Evolutionary conservation across 345 rosid genomes (phyloP), one percentile per base, ranked within the genome.

Genomic region (Clausena lansium): DNA sequence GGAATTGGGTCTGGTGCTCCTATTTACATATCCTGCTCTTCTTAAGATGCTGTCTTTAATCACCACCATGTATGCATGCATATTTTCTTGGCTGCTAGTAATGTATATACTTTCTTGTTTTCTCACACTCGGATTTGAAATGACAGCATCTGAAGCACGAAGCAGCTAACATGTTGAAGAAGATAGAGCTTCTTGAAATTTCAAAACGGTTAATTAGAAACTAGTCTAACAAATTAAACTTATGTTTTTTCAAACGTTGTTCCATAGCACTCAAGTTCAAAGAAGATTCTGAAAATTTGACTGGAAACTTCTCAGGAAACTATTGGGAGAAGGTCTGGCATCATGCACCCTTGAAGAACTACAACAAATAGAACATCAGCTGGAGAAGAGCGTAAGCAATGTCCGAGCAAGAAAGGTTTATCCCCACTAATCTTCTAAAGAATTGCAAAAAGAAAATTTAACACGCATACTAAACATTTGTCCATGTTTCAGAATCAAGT

Each of bases 101-200:
- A 10, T 11, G 4, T n/a, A 17, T 65, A 69, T 45, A 13, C 20
- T 27, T 32, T 30, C 45, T 50, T 7, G 30, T 36, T 61, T 74
- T 74, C 77, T 59, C 55, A 60, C 69, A 41, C 3, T 7, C 38
- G 66, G 41, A 62, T 80, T 72, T 82, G 80, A 35, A 80, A 81
- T 79, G 68, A 65, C 97, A 96, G 97, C 87, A 83, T 77, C 78
- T 93, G 88, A 93, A 90, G 90, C 76, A 66, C 32, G 99, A 96
- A 84, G 89, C 93, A 79, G 87, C 87, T 69, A 78, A 58, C 77
- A 86, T 96, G 97, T 54, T 81, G 88, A 90, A 91, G 88, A 93
- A 86, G 86, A 92, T 93, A 66, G 97, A 93, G 87, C 76, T 73
- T 75, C 97, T 93, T 67, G 98, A 93, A 82, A 86, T 75, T 65